Evolutionary conservation across 192 early-diverging fungal genomes (phyloP).

Genomic region (Radiomyces spectabilis): DNA sequence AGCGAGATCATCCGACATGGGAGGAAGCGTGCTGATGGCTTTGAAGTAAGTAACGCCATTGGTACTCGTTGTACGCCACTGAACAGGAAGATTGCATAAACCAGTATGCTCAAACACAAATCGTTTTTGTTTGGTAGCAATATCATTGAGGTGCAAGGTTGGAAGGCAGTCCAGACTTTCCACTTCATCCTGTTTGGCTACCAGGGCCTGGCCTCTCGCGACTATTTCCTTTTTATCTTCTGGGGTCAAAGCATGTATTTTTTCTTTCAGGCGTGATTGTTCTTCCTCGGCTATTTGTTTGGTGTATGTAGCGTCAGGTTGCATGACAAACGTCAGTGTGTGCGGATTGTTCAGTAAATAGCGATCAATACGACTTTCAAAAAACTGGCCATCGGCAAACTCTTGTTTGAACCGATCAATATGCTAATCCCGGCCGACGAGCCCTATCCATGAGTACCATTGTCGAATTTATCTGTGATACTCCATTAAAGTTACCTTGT

Average conservation of each 20-base stretch:
- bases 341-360: slow-evolving; percentile 80
- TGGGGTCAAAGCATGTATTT: slow-evolving; percentile 53
- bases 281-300: slow-evolving; percentile 55
- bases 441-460: not conserved
- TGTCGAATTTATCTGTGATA: not conserved
- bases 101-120: slow-evolving; percentile 44
- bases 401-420: slow-evolving; percentile 63
- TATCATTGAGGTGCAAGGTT: slow-evolving; percentile 73
- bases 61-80: slow-evolving; percentile 73
- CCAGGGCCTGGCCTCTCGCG: slow-evolving; percentile 58
- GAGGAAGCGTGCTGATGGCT: slow-evolving; percentile 60
- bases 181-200: slow-evolving; percentile 58
- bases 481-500: slow-evolving; percentile 40
- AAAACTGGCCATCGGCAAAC: slow-evolving; percentile 52
- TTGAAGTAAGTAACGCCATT: slow-evolving; percentile 90
- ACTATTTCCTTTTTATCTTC: slow-evolving; percentile 53
- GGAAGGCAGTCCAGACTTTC: slow-evolving; percentile 83
- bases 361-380: slow-evolving; percentile 63
- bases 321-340: slow-evolving; percentile 77
- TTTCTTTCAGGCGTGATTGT: slow-evolving; percentile 51
- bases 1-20: slow-evolving; percentile 44
- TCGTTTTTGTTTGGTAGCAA: slow-evolving; percentile 54
- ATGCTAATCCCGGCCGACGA: slow-evolving; percentile 28
- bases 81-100: slow-evolving; percentile 47
- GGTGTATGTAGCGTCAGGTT: slow-evolving; percentile 61